phyloP scores from a whole-genome alignment of 306 rosid genomes.

The Gastrolobium villosum region DNA sequence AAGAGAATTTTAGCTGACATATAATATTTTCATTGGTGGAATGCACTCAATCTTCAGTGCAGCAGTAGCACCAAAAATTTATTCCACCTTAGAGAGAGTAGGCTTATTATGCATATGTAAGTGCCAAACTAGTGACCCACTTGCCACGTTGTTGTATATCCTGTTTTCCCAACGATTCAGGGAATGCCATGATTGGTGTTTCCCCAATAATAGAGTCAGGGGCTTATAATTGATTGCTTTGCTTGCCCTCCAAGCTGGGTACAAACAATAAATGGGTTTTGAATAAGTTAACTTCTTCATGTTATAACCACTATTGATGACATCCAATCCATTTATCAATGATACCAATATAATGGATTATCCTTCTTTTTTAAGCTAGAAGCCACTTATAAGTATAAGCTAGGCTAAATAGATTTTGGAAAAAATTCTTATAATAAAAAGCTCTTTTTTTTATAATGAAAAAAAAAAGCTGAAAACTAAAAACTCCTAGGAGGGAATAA shows the following conservation, averaged over 20 bases:
- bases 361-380: too few species aligned
- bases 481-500: too few species aligned
- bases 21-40: too few species aligned
- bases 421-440: too few species aligned
- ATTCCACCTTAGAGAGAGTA: too few species aligned
- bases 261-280: constrained; percentile 38
- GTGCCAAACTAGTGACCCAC: constrained; percentile 49
- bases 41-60: too few species aligned
- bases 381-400: too few species aligned
- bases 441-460: too few species aligned
- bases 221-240: constrained; percentile 14
- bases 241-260: constrained; percentile 48
- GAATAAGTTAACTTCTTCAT: background rate
- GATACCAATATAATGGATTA: background rate
- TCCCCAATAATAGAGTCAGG: constrained; percentile 23
- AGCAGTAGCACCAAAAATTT: too few species aligned
- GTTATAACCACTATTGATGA: background rate
- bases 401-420: too few species aligned
- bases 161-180: constrained; percentile 18
- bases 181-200: constrained; percentile 40
- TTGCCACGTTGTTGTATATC: constrained; percentile 21
- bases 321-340: background rate
- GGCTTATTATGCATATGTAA: background rate
- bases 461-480: too few species aligned
- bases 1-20: too few species aligned